Base-by-base conservation (phyloP, 441 rosid genomes). In the Populus tomentosa region DNA sequence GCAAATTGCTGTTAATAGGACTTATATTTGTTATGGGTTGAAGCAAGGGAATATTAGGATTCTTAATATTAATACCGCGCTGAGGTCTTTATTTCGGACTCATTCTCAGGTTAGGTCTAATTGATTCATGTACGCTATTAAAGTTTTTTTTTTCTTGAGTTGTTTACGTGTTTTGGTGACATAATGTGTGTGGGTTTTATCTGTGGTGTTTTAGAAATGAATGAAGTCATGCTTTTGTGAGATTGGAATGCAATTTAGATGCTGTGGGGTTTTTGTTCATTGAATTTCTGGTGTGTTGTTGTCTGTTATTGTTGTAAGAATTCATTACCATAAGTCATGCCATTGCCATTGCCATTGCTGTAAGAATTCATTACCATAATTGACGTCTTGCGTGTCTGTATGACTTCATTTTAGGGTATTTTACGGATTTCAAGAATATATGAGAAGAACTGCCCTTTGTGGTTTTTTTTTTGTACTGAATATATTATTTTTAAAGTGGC, bases 31-130 rank as follows among this genome's bases (percentile, higher is more conserved):
- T 73, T 94, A 94, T 8, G 98, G 95, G 4, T 75, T 94, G 70
- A 94, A 88, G 86, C 88, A 85, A 68, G 97, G 98, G 59, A 91
- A 85, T 82, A 88, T 92, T 70, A 78, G 97, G 80, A 88, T 91
- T 80, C 94, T 94, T 62, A 94, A 94, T 81, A 85, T 90, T 6
- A 91, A 87, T 83, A 89, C 98, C 0, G 97, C 94, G 8, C 75
- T 89, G 78, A 84, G 96, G 78, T 84, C 94, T 40, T 85, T 94
- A 82, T 85, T 92, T 82, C 87, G 91, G 7, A 94, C 96, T 28
- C 96, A 91, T 75, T 85, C 88, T 67, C 93, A 94, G 98, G 98
- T 94, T 68, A 71, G 42, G 26, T 18, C 21, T 21, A 14, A 5
- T 78, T 36, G 1, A 14, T 6, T 61, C 33, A 1, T 59, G 6